Evolutionary conservation across 352 stramenopile species (phyloP).

Genomic region (Peronospora tabacina): DNA sequence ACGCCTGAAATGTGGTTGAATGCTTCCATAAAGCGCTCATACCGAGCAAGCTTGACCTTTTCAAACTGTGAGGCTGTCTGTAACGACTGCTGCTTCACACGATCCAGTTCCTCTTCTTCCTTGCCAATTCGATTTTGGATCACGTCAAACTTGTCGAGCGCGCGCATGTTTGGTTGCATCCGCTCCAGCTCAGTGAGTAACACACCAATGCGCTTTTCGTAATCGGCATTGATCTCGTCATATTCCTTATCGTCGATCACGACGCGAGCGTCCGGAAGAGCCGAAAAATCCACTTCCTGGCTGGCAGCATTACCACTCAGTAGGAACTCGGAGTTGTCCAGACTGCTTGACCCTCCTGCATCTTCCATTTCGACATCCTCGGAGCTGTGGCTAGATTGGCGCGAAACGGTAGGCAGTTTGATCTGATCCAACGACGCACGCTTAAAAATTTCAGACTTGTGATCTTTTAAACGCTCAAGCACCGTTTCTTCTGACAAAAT

Average conservation of each 20-base stretch:
- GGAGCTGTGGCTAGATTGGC: conserved; percentile 16
- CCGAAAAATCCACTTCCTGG: conserved; percentile 87
- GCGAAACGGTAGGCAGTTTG: conserved; percentile 63
- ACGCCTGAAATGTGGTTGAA: conserved; percentile 90
- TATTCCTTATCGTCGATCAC: conserved; percentile 81
- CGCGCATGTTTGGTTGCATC: conserved; percentile 97
- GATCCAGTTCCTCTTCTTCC: conserved; percentile 74
- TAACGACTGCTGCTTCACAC: conserved; percentile 58
- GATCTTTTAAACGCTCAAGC: conserved; percentile 89
- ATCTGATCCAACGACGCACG: conserved; percentile 93
- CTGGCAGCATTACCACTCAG: conserved; percentile 40
- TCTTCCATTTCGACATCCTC: conserved; percentile 65
- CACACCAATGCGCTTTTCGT: conserved; percentile 57
- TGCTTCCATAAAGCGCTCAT: conserved; percentile 88
- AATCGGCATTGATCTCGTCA: conserved; percentile 66
- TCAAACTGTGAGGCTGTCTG: conserved; percentile 65
- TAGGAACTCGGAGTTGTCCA: conserved; percentile 39
- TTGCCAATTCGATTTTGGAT: conserved; percentile 72
- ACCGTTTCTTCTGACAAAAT: conserved; percentile 86
- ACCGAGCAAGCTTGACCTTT: conserved; percentile 59
- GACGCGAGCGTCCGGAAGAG: conserved; percentile 61
- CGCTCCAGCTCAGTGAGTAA: conserved; percentile 84
- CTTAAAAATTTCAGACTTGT: conserved; percentile 92
- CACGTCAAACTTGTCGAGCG: conserved; percentile 81
- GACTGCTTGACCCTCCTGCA: conserved; percentile 10